phyloP scores from a whole-genome alignment of 345 rosid genomes.

The Hirschfeldia incana region DNA sequence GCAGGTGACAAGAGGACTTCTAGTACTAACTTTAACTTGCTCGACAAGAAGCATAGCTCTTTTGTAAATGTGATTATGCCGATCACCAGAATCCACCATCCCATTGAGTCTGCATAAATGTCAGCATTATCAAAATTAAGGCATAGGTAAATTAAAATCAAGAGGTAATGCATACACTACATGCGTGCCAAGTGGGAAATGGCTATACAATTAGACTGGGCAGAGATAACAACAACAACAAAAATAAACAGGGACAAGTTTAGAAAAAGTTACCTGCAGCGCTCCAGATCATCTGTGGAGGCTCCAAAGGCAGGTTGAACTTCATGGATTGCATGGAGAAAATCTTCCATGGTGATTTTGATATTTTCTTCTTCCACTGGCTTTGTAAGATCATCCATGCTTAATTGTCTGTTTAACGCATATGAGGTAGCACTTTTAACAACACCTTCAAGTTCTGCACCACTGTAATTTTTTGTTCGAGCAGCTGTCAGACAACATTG shows the following conservation, averaged over 20 bases:
- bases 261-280: slow-evolving; percentile 63
- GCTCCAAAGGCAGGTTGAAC: slow-evolving; percentile 95
- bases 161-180: not conserved
- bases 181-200: not conserved
- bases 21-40: slow-evolving; percentile 96
- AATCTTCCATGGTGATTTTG: slow-evolving; percentile 94
- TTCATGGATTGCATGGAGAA: slow-evolving; percentile 75
- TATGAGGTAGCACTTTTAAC: slow-evolving; percentile 97
- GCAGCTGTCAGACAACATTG: slow-evolving; percentile 64
- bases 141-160: slow-evolving; percentile 8
- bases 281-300: slow-evolving; percentile 93
- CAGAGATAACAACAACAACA: not conserved
- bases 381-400: slow-evolving; percentile 96
- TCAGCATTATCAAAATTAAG: slow-evolving; percentile 1
- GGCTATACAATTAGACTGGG: not conserved
- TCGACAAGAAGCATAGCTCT: slow-evolving; percentile 90
- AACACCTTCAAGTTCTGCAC: slow-evolving; percentile 99
- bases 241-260: not conserved
- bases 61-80: slow-evolving; percentile 75
- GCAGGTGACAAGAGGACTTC: slow-evolving; percentile 93
- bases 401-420: slow-evolving; percentile 94
- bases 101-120: slow-evolving; percentile 69
- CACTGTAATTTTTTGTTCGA: slow-evolving; percentile 94
- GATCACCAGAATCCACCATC: slow-evolving; percentile 85
- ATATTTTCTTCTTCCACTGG: slow-evolving; percentile 97